A percentile compares a stretch with the other conserved stretches of the same genome.
Evolutionary conservation across 164 flowering plant species (phyloP).

Genomic region (Saururus chinensis): DNA sequence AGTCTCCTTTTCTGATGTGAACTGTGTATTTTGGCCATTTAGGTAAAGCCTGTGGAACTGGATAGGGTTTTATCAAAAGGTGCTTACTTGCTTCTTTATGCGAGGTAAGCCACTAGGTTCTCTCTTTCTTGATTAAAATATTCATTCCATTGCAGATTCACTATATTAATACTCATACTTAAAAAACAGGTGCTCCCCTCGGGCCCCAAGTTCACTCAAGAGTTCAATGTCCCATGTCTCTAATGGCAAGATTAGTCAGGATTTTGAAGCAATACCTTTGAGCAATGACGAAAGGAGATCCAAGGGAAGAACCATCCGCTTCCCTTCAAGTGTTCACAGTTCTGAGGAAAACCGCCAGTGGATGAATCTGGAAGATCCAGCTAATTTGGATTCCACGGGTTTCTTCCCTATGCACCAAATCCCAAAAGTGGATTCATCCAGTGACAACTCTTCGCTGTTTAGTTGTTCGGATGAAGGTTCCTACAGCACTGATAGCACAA

Average conservation of each 20-base stretch:
- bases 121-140: neutral
- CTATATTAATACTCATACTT: neutral
- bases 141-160: neutral
- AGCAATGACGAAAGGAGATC: constrained; percentile 12
- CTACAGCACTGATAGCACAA: constrained; percentile 65
- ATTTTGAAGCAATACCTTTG: constrained; percentile 10
- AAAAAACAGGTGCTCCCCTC: constrained; percentile 54
- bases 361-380: constrained; percentile 1
- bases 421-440: constrained; percentile 50
- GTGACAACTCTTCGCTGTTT: constrained; percentile 66
- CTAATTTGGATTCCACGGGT: constrained; percentile 5
- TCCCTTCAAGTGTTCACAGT: neutral
- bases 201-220: constrained; percentile 56
- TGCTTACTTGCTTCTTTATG: constrained; percentile 86
- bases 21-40: neutral
- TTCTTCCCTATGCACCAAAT: constrained; percentile 21
- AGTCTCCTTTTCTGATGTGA: neutral
- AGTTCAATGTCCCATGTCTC: constrained; percentile 19
- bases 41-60: constrained; percentile 71
- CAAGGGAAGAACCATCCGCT: constrained; percentile 6
- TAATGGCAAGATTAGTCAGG: constrained; percentile 14
- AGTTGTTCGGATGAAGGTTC: constrained; percentile 86
- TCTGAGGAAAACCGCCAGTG: constrained; percentile 9
- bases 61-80: constrained; percentile 58
- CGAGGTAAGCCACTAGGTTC: constrained; percentile 38